Percentiles rank a stretch among this genome's conserved stretches.
phyloP scores from a whole-genome alignment of 768 basidiomycete species.

The Naganishia onofrii region DNA sequence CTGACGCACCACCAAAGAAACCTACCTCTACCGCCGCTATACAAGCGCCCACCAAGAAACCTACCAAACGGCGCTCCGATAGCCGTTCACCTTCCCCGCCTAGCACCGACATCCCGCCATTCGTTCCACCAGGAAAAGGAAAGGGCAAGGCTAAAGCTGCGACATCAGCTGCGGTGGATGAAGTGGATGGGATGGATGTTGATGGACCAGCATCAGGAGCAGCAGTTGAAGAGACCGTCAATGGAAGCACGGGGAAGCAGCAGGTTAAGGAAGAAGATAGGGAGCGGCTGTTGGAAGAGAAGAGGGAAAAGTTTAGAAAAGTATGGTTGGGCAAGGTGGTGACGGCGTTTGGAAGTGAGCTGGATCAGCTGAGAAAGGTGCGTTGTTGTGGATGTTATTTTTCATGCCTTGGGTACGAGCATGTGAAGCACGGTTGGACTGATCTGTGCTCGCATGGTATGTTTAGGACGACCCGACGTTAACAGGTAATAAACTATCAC shows the following conservation, averaged over 20 bases:
- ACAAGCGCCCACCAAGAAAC: slow-evolving; percentile 1
- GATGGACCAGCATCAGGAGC: slow-evolving; percentile 23
- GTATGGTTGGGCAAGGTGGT: slow-evolving; percentile 38
- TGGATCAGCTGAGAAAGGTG: slow-evolving; percentile 34
- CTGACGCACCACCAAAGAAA: neutral
- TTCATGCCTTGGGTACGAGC: too few relatives aligned
- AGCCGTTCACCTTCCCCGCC: slow-evolving; percentile 29
- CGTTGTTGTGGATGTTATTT: too few relatives aligned
- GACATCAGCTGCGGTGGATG: neutral
- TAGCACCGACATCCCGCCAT: slow-evolving; percentile 11
- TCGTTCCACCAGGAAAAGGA: slow-evolving; percentile 9
- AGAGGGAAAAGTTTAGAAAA: slow-evolving; percentile 36
- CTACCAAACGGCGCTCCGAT: neutral
- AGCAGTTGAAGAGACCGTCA: slow-evolving; percentile 23
- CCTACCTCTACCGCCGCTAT: neutral
- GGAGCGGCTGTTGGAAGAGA: slow-evolving; percentile 20
- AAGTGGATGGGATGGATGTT: slow-evolving; percentile 12
- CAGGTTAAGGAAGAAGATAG: slow-evolving; percentile 30
- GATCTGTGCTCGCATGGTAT: too few relatives aligned
- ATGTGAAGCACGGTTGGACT: too few relatives aligned
- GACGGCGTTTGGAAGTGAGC: slow-evolving; percentile 32
- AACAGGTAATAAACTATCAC: slow-evolving; percentile 21
- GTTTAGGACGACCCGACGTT: slow-evolving; percentile 32
- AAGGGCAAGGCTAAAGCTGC: slow-evolving; percentile 12
- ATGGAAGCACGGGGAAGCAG: slow-evolving; percentile 31